Evolutionary conservation across 2,329 filamentous ascomycete species (phyloP), one percentile per base, ranked within the genome.

Genomic region (Dryadomyces quercivorus): DNA sequence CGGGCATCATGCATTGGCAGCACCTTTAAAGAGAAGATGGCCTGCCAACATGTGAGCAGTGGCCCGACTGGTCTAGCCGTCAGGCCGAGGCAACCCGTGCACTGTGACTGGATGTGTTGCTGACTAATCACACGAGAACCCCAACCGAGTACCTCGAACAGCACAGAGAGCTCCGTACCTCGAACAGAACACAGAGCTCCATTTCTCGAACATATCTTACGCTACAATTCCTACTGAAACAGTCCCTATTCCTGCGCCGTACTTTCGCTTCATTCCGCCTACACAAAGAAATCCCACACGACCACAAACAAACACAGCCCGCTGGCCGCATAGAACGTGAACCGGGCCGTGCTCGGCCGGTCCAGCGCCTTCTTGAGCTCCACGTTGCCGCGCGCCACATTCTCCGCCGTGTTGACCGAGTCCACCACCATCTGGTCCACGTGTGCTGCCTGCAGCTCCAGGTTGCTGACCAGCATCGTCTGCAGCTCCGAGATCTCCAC

Each of bases 401-500:
- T 96, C 65, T 92, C 86, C 26, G 84, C 81, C 10, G 91, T 96
- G 36, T 81, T 77, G 57, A 84, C 78, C 1, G 89, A 90, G 67
- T 98, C 92, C 46, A 84, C 76, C 36, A 95, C 88, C 20, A 98
- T 76, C 66, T 93, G 87, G 57, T 90, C 86, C 59, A 98, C 95
- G 62, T 93, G 85, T 55, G 88, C 89, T 54, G 88, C 86, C 65
- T 98, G 93, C 15, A 85, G 84, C 43, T 84, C 80, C 21, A 98
- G 78, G 65, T 96, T 95, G 62, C 81, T 82, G 44, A 93, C 88
- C 13, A 98, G 83, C 53, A 92, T 84, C 54, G 87, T 88, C 67
- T 98, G 93, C 52, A 98, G 75, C 65, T 95, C 90, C 8, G 89
- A 86, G 59, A 98, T 96, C 67, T 98, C 93, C 3, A 95, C 69